Evolutionary conservation across 257 asterid genomes (phyloP), one percentile per base, ranked within the genome.

Genomic region (Scutellaria barbata): DNA sequence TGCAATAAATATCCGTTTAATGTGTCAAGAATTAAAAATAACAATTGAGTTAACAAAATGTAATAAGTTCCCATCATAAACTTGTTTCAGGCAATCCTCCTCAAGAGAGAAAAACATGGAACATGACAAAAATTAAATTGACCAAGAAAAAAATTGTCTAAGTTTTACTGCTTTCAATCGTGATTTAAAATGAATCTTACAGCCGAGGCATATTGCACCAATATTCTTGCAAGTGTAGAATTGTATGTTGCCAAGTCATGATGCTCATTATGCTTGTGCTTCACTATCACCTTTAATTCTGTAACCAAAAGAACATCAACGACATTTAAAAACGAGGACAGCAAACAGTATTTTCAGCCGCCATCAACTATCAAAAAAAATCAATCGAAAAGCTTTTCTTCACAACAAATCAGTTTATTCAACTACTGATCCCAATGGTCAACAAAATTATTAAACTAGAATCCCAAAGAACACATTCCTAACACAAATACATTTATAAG

Each of bases 201-300:
- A 16, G 97, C 99, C 14, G 99, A 92, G 73, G 99, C 97, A 85
- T 92, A 95, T 75, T 92, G 90, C 75, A 83, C 98, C 84, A 95
- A 73, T 63, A 81, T 86, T 75, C 66, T 83, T 52, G 98, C 97
- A 71, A 95, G 89, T 5, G 98, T 92, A 74, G 84, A 95, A 77
- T 92, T 92, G 73, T 85, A 92, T 11, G 30, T 72, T 30, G 86
- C 80, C 70, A 50, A 22, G 7, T 72, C 76, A 25, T 81, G 81
- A 61, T 79, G 84, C 46, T 72, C 68, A 11, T 52, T 83, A 50
- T 74, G 86, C 60, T 74, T 80, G 65, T 82, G 86, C 80, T 43
- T 85, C 79, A 77, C 80, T 52, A 45, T 81, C 75, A 77, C 86
- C 78, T 85, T 85, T 33, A 95, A 79, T 63, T 85, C 99, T 95